Conservation (phyloP, 805 yeast genomes). For the Wickerhamomyces chaumierensis region DNA sequence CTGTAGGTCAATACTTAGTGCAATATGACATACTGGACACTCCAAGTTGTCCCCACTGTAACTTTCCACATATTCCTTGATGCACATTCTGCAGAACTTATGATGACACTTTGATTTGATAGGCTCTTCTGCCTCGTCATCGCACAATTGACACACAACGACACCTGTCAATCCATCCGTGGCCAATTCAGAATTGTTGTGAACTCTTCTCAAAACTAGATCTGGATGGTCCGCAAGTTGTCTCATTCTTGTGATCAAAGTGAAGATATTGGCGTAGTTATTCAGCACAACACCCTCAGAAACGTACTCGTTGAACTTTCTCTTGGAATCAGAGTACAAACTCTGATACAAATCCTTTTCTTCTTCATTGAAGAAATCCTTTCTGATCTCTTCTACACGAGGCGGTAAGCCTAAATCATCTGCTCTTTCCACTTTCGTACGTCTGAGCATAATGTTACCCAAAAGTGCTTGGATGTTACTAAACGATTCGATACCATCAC, state of each 20-base stretch:
- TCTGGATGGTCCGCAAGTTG: conserved; percentile 98
- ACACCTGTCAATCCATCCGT: conserved; percentile 25
- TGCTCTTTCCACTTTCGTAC: conserved; percentile 93
- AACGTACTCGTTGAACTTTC: conserved; percentile 86
- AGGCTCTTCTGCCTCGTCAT: conserved; percentile 97
- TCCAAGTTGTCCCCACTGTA: conserved; percentile 57
- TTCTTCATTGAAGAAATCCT: conserved; percentile 84
- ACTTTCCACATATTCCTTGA: conserved; percentile 81
- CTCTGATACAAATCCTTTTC: conserved; percentile 89
- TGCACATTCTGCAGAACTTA: conserved; percentile 84
- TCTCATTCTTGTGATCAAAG: conserved; percentile 93
- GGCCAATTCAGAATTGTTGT: conserved; percentile 24
- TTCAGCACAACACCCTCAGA: conserved; percentile 94
- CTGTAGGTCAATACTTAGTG: conserved; percentile 77
- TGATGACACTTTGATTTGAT: conserved; percentile 92
- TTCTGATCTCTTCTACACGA: conserved; percentile 78
- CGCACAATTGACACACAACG: conserved; percentile 85
- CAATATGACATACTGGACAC: conserved; percentile 96
- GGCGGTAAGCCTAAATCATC: conserved; percentile 98
- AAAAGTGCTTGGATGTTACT: conserved; percentile 63
- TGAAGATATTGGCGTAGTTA: conserved; percentile 94
- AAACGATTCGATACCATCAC: conserved; percentile 73
- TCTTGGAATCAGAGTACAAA: conserved; percentile 72
- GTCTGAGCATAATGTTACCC: conserved; percentile 76
- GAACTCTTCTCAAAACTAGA: conserved; percentile 67